phyloP scores from a whole-genome alignment of 148 eudicot species.

The Tetragonia tetragonoides region DNA sequence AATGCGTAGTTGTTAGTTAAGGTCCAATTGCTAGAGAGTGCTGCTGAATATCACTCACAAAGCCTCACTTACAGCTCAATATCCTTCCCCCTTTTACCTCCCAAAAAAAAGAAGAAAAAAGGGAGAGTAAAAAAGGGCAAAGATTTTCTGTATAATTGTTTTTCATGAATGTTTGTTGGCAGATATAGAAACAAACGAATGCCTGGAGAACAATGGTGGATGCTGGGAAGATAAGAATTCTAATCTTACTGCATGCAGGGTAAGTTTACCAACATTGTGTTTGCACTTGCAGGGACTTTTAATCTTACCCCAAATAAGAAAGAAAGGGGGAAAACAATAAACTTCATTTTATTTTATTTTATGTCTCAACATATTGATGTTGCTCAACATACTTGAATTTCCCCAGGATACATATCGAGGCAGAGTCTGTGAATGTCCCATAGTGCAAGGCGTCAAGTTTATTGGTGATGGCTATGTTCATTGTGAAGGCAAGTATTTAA shows the following conservation, averaged over 20 bases:
- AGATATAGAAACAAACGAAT: conserved; percentile 93
- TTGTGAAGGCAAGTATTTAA: conserved; percentile 60
- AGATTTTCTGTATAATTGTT: neutral
- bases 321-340: too few relatives aligned
- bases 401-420: conserved; percentile 94
- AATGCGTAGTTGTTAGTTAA: neutral
- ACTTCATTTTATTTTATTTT: neutral
- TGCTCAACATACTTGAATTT: neutral
- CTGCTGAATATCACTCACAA: neutral
- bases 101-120: neutral
- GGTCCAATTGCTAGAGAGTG: neutral
- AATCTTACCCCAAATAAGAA: neutral
- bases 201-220: conserved; percentile 85
- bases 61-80: neutral
- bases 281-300: neutral
- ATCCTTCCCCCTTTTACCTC: neutral
- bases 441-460: conserved; percentile 73
- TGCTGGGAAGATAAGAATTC: conserved; percentile 81
- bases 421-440: conserved; percentile 86
- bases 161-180: conserved; percentile 16
- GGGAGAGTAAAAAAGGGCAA: neutral
- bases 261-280: conserved; percentile 18
- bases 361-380: neutral
- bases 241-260: conserved; percentile 93
- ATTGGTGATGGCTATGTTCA: conserved; percentile 81